Conservation (phyloP, 371 early-diverging fungal genomes). For the Fennellomyces sp. region DNA sequence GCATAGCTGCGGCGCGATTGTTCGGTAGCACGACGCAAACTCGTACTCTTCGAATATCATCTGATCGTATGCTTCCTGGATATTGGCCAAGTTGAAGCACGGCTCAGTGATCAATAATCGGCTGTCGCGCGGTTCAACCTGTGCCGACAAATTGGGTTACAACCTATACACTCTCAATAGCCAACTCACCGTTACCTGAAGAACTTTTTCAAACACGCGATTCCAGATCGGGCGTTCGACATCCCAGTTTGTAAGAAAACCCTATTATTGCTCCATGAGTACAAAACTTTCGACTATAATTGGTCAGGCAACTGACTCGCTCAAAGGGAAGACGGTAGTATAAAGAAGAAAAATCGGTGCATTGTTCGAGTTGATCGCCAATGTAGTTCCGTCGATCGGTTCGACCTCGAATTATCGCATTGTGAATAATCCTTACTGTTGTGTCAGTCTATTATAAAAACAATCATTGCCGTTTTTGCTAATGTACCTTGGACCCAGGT, state of each 20-base stretch:
- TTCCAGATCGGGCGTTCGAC: conserved; percentile 82
- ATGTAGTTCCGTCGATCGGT: conserved; percentile 62
- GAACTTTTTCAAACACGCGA: conserved; percentile 62
- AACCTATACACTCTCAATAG: background rate
- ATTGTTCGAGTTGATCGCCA: conserved; percentile 71
- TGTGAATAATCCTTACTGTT: conserved; percentile 52
- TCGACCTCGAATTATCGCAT: conserved; percentile 67
- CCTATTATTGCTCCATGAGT: conserved; percentile 49
- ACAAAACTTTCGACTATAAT: background rate
- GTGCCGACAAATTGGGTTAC: background rate
- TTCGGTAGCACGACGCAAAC: conserved; percentile 66
- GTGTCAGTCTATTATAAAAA: too few relatives aligned
- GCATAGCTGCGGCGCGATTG: conserved; percentile 52
- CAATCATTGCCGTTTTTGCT: background rate
- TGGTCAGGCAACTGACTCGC: conserved; percentile 41
- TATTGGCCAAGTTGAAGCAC: conserved; percentile 73
- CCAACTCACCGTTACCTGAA: conserved; percentile 39
- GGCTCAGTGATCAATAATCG: conserved; percentile 80
- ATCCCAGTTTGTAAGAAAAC: conserved; percentile 79
- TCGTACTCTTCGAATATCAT: conserved; percentile 86
- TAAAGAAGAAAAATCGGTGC: conserved; percentile 74
- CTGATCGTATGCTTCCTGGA: conserved; percentile 78
- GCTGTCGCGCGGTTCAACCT: conserved; percentile 68
- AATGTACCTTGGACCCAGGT: conserved; percentile 32
- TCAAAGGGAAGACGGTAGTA: conserved; percentile 83